Conservation (phyloP, 2,329 filamentous ascomycete genomes). For the Tolypocladium cylindrosporum region DNA sequence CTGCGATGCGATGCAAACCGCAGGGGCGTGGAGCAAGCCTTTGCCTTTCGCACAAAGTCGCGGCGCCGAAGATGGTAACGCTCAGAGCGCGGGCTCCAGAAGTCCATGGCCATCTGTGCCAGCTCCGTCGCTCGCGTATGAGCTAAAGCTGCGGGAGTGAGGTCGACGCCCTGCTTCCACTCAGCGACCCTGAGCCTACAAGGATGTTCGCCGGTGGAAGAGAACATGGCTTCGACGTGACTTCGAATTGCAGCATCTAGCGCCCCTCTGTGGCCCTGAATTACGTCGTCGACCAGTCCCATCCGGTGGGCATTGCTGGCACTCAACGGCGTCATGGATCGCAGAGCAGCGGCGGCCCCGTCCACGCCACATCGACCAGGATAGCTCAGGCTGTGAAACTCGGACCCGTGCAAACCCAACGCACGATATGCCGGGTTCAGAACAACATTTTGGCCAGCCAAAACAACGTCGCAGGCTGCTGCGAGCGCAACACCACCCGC, state of each 20-base stretch:
- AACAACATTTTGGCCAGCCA: constrained; percentile 26
- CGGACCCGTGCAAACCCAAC: constrained; percentile 25
- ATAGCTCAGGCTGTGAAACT: constrained; percentile 30
- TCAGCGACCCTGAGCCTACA: not conserved
- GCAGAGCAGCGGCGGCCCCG: constrained; percentile 19
- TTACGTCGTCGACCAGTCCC: constrained; percentile 27
- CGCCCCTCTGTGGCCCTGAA: constrained; percentile 19
- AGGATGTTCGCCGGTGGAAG: not conserved
- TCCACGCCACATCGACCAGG: constrained; percentile 21
- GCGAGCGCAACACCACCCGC: constrained; percentile 28
- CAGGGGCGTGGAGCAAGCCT: constrained; percentile 23
- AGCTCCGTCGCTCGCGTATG: constrained; percentile 24
- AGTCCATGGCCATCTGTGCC: constrained; percentile 30
- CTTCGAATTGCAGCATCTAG: constrained; percentile 24
- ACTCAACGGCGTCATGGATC: constrained; percentile 26
- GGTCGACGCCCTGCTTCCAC: constrained; percentile 25
- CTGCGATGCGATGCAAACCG: constrained; percentile 28
- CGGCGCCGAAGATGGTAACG: constrained; percentile 27
- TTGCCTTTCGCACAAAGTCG: constrained; percentile 30
- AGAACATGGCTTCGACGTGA: constrained; percentile 19
- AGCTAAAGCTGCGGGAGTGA: constrained; percentile 19
- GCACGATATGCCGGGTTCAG: constrained; percentile 31
- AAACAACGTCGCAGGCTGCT: constrained; percentile 24
- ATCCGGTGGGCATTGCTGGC: constrained; percentile 24
- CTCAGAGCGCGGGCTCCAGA: constrained; percentile 25